These are phyloP conservation scores for Brassica cretica DNA, from an alignment of 345 rosid species.

Conservation along the genomic window DNA sequence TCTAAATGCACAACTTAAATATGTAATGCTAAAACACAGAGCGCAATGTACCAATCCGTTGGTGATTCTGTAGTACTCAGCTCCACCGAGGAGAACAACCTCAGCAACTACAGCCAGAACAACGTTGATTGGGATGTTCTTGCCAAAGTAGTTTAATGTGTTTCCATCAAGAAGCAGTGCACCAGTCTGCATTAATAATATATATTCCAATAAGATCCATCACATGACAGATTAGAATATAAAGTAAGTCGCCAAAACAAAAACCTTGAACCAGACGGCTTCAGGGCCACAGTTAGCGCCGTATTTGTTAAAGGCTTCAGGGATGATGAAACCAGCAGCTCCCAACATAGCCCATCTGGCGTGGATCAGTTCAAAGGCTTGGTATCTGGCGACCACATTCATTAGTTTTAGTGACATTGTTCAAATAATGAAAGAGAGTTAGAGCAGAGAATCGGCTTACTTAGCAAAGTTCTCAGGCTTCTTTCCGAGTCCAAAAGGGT, in stretches of 20 bases:
- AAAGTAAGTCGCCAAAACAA: background rate
- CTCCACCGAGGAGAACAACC: conserved; percentile 87
- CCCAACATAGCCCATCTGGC: conserved; percentile 99
- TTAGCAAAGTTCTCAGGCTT: conserved; percentile 89
- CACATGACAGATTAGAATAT: too few relatives aligned
- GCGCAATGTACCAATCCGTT: conserved; percentile 72
- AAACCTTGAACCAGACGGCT: conserved; percentile 98
- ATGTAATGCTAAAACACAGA: background rate
- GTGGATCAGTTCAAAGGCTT: conserved; percentile 88
- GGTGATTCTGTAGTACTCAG: conserved; percentile 93
- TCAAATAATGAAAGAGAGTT: background rate
- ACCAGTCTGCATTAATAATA: conserved; percentile 61
- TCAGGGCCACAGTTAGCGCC: conserved; percentile 99
- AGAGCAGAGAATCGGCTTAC: conserved; percentile 44
- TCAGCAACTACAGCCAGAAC: conserved; percentile 79
- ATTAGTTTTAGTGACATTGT: conserved; percentile 14
- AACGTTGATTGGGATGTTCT: conserved; percentile 85
- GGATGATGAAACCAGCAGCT: conserved; percentile 93
- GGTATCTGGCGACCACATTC: conserved; percentile 55
- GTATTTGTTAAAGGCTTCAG: conserved; percentile 91
- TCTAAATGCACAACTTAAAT: too few relatives aligned
- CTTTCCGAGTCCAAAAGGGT: conserved; percentile 95
- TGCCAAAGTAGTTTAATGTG: conserved; percentile 94
- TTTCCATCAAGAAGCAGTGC: conserved; percentile 95
- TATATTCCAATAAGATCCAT: too few relatives aligned